A percentile compares a stretch with the other conserved stretches of the same genome.
These are phyloP conservation scores for Ophiostoma sp. DNA, from an alignment of 2,329 filamentous ascomycete species.

Conservation along the genomic window DNA sequence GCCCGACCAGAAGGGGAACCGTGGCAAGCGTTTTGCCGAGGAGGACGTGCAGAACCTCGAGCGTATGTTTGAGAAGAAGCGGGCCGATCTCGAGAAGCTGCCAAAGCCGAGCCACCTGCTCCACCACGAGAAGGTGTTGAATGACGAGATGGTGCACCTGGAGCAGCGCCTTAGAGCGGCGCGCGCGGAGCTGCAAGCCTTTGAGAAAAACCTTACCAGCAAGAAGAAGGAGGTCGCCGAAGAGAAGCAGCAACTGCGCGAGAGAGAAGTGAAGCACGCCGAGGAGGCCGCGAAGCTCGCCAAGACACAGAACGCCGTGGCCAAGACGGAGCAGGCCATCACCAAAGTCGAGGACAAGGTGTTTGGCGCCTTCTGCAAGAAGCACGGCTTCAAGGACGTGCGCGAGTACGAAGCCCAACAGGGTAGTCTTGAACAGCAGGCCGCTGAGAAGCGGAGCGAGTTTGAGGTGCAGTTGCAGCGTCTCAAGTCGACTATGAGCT, in stretches of 20 bases:
- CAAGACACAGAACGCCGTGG: conserved; percentile 51
- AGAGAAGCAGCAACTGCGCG: conserved; percentile 69
- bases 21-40: conserved; percentile 79
- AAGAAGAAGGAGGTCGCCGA: conserved; percentile 80
- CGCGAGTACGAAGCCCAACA: conserved; percentile 93
- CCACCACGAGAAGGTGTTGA: conserved; percentile 75
- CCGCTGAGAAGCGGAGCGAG: conserved; percentile 79
- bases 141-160: conserved; percentile 75
- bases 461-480: conserved; percentile 83
- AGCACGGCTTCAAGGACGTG: conserved; percentile 84
- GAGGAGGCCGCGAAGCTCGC: conserved; percentile 70
- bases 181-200: conserved; percentile 72
- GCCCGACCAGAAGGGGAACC: conserved; percentile 69
- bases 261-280: conserved; percentile 74
- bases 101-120: conserved; percentile 76
- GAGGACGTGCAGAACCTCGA: conserved; percentile 84
- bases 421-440: conserved; percentile 87
- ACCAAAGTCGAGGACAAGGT: conserved; percentile 83
- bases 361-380: conserved; percentile 80
- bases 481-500: conserved; percentile 62
- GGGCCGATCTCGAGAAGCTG: conserved; percentile 74
- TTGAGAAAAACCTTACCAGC: conserved; percentile 80
- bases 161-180: conserved; percentile 72
- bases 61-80: conserved; percentile 71
- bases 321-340: conserved; percentile 63